Conservation (phyloP, 768 basidiomycete species). For the Leccinum variicolor region DNA sequence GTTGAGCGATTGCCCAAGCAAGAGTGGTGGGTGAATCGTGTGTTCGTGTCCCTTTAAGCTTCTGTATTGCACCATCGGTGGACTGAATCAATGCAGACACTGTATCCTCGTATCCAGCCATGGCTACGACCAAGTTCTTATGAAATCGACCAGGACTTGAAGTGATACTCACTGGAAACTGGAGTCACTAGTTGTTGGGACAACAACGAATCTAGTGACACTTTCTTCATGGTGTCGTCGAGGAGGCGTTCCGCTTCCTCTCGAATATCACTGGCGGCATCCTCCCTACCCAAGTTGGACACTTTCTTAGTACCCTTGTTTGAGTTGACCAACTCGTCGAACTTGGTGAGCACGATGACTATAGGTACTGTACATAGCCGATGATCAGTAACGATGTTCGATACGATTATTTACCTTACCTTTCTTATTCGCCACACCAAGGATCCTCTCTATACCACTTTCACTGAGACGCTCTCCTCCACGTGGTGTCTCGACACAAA, state of each 20-base stretch:
- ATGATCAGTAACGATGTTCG: not conserved
- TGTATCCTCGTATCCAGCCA: not conserved
- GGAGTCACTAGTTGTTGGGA: slow-evolving; percentile 1
- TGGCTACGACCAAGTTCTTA: not conserved
- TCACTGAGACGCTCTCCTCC: slow-evolving; percentile 5
- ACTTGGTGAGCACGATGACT: slow-evolving; percentile 5
- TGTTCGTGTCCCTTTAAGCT: not conserved
- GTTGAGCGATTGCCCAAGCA: slow-evolving; percentile 6
- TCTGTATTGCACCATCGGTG: slow-evolving; percentile 5
- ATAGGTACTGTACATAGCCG: not conserved
- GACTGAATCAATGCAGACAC: slow-evolving; percentile 1
- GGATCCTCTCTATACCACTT: slow-evolving; percentile 7
- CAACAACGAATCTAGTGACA: slow-evolving; percentile 3
- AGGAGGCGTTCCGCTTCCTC: not conserved
- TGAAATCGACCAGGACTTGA: not conserved
- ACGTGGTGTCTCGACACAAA: slow-evolving; percentile 5
- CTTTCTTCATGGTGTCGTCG: not conserved
- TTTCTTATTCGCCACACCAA: slow-evolving; percentile 5
- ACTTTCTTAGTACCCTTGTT: not conserved
- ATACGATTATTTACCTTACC: not conserved
- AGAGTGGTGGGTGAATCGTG: slow-evolving; percentile 1
- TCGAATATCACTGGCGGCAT: not conserved
- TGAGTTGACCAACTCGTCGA: slow-evolving; percentile 1
- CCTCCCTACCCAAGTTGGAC: not conserved
- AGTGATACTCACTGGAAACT: slow-evolving; percentile 1